phyloP scores from a whole-genome alignment of 1,284 basidiomycete genomes.

The Neotropicomus parvogracilis region DNA sequence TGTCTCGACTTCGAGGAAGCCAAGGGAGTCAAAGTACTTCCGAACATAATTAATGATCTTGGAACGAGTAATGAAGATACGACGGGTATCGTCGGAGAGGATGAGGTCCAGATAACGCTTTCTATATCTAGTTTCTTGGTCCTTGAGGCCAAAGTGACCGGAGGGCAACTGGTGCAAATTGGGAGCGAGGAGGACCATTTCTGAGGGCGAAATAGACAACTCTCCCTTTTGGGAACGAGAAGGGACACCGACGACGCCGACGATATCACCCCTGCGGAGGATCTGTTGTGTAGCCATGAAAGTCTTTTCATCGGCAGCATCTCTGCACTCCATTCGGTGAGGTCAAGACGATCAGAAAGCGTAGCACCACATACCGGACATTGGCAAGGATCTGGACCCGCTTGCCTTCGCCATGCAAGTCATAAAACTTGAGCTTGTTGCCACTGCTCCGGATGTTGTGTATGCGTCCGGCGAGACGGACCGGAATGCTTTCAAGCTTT shows the following conservation, averaged over 20 bases:
- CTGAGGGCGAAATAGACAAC: slow-evolving; percentile 82
- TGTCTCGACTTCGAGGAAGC: slow-evolving; percentile 99
- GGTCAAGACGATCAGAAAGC: background rate
- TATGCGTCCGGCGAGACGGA: slow-evolving; percentile 83
- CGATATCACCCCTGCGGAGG: slow-evolving; percentile 94
- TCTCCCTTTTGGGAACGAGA: slow-evolving; percentile 96
- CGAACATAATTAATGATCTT: slow-evolving; percentile 90
- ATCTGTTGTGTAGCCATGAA: slow-evolving; percentile 80
- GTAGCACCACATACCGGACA: slow-evolving; percentile 60
- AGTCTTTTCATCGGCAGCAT: slow-evolving; percentile 63
- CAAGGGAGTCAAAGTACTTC: slow-evolving; percentile 86
- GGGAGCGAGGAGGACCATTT: slow-evolving; percentile 89
- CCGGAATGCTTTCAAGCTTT: slow-evolving; percentile 50
- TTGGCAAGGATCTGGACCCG: slow-evolving; percentile 97
- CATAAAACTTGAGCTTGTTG: slow-evolving; percentile 91
- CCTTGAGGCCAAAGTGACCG: slow-evolving; percentile 87
- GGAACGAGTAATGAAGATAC: slow-evolving; percentile 88
- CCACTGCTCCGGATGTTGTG: slow-evolving; percentile 86
- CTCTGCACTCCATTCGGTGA: slow-evolving; percentile 40
- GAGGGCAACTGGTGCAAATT: slow-evolving; percentile 96
- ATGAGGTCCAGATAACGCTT: slow-evolving; percentile 99
- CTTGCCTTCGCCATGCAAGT: slow-evolving; percentile 87
- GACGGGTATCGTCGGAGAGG: slow-evolving; percentile 87
- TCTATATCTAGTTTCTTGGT: slow-evolving; percentile 96
- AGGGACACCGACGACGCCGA: slow-evolving; percentile 88